Evolutionary conservation across 2,329 filamentous ascomycete species (phyloP).

Genomic region (Clarireedia hainanense): DNA sequence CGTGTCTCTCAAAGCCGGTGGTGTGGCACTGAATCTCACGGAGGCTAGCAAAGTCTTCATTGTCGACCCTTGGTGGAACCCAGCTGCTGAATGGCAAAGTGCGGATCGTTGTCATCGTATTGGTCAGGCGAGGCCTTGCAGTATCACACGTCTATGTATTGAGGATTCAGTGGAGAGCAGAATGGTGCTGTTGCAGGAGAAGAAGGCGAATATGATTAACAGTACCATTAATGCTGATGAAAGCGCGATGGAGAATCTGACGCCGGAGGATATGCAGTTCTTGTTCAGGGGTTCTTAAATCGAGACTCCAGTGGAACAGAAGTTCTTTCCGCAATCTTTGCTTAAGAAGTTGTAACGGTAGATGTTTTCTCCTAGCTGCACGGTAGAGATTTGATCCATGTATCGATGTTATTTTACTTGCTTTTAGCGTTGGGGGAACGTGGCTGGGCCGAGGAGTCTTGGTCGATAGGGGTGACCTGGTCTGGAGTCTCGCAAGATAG

Average conservation of each 20-base stretch:
- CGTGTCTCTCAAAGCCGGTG: slow-evolving; percentile 91
- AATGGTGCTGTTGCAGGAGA: slow-evolving; percentile 94
- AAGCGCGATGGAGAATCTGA: slow-evolving; percentile 83
- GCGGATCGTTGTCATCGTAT: slow-evolving; percentile 93
- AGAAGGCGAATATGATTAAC: slow-evolving; percentile 97
- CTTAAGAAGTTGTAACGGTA: no score
- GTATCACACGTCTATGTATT: slow-evolving; percentile 89
- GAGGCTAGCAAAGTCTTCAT: slow-evolving; percentile 95
- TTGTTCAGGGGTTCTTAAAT: slow-evolving; percentile 63
- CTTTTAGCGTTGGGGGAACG: no score
- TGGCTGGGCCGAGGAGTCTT: no score
- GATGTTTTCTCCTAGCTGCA: no score
- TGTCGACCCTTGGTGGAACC: slow-evolving; percentile 99
- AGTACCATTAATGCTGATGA: slow-evolving; percentile 94
- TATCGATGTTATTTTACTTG: no score
- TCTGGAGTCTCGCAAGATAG: no score
- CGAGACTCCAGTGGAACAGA: no score
- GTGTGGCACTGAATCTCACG: slow-evolving; percentile 89
- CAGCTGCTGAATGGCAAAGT: slow-evolving; percentile 98
- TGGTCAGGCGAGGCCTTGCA: slow-evolving; percentile 86
- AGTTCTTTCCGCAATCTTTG: no score
- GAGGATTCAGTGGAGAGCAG: slow-evolving; percentile 95
- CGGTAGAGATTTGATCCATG: no score
- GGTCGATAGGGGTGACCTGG: no score
- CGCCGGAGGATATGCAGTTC: slow-evolving; percentile 89